A percentile compares a stretch with the other conserved stretches of the same genome.
phyloP scores from a whole-genome alignment of 2,329 filamentous ascomycete species.

The Fusarium mundagurra region DNA sequence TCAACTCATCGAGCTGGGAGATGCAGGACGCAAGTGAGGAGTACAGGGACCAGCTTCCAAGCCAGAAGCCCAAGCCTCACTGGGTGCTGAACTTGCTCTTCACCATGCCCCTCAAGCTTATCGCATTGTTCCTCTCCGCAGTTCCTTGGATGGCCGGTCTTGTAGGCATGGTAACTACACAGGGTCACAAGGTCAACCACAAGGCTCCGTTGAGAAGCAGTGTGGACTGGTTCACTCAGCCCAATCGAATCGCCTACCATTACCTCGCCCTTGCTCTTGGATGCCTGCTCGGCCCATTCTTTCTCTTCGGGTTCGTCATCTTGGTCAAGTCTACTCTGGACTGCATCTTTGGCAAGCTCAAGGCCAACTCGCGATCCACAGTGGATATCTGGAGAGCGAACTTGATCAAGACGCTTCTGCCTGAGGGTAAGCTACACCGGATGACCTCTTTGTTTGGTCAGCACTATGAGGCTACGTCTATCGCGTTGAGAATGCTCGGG shows the following conservation, averaged over 20 bases:
- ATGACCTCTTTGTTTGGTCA: background rate
- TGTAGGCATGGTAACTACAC: background rate
- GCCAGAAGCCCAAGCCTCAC: background rate
- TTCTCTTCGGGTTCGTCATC: conserved; percentile 1
- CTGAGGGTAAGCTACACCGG: background rate
- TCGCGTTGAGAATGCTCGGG: background rate
- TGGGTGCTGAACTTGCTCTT: background rate
- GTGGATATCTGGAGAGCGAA: background rate
- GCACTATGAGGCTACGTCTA: conserved; percentile 7
- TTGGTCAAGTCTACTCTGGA: background rate
- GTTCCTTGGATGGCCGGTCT: conserved; percentile 9
- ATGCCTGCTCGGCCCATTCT: background rate
- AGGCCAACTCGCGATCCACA: background rate
- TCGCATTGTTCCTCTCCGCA: background rate
- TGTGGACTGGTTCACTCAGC: conserved; percentile 5
- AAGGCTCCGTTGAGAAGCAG: background rate
- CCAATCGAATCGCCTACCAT: background rate
- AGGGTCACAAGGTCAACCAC: background rate
- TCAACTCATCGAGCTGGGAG: conserved; percentile 14
- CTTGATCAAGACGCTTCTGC: background rate
- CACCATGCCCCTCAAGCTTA: background rate
- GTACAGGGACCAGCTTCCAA: conserved; percentile 5
- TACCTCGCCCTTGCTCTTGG: background rate
- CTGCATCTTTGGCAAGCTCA: background rate
- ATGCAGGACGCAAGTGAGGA: conserved; percentile 5